Conservation (phyloP, 2,329 filamentous ascomycete genomes). For the Microascus cirrosus region DNA sequence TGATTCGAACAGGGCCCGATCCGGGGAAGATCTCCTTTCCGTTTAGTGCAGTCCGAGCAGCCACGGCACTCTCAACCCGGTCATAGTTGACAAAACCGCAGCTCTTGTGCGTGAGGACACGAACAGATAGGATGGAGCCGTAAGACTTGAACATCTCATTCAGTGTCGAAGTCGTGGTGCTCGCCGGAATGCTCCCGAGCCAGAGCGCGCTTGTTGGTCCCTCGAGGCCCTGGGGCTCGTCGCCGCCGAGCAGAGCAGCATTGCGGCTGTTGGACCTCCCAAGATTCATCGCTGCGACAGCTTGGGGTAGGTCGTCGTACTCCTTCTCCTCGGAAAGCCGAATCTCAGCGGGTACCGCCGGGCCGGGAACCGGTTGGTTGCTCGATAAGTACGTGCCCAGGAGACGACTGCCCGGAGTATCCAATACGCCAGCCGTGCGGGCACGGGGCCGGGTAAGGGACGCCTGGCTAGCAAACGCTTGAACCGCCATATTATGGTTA, state of each 20-base stretch:
- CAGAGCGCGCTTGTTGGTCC: slow-evolving; percentile 88
- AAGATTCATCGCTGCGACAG: slow-evolving; percentile 71
- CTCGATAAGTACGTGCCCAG: slow-evolving; percentile 66
- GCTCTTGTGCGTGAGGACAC: slow-evolving; percentile 96
- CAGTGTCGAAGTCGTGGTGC: slow-evolving; percentile 88
- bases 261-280: slow-evolving; percentile 54
- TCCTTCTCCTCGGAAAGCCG: slow-evolving; percentile 64
- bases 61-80: slow-evolving; percentile 77
- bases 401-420: slow-evolving; percentile 58
- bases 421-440: slow-evolving; percentile 81
- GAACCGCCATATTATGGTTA: slow-evolving; percentile 85
- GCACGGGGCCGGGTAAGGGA: slow-evolving; percentile 71
- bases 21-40: slow-evolving; percentile 98
- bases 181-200: slow-evolving; percentile 95
- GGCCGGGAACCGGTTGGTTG: slow-evolving; percentile 61
- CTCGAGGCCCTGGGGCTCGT: slow-evolving; percentile 66
- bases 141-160: slow-evolving; percentile 94
- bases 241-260: slow-evolving; percentile 56
- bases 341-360: slow-evolving; percentile 65
- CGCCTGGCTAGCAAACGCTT: slow-evolving; percentile 80
- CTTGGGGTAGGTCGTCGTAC: slow-evolving; percentile 69
- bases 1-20: slow-evolving; percentile 87
- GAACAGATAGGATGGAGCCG: slow-evolving; percentile 78
- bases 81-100: slow-evolving; percentile 99
- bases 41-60: slow-evolving; percentile 79